Evolutionary conservation across 108 stramenopile species (phyloP), one percentile per base, ranked within the genome.

Genomic region (Aurantiochytrium sp.): DNA sequence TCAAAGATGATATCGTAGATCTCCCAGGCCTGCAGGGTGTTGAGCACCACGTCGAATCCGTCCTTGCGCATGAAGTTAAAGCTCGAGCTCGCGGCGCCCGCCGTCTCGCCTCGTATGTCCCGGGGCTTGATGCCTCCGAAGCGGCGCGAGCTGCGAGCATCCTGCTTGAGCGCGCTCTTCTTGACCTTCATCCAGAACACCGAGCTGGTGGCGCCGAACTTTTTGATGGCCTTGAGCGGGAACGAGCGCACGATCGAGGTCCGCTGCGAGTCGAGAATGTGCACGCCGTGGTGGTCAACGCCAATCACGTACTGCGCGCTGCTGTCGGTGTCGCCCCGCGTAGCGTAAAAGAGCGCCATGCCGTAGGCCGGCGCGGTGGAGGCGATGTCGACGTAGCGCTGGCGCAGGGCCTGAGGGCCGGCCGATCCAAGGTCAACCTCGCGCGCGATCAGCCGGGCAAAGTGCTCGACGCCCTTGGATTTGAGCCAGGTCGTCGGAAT

Each of bases 151-250:
- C 32, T 81, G 39, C 45, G 39, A 15, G n/a, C 73, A 21, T 48
- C 73, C 19, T 41, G n/a, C 73, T 81, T 48, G 42, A 81, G 73
- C 1, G 39, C 45, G 45, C 42, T 48, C 45, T 81, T 81, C 73
- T 41, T 48, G 19, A 81, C 42, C 73, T 81, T 81, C 73, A 81
- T 81, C 73, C 73, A 81, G 73, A 81, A 81, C 73, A 48, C 45
- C 6, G 42, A 41, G 39, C 42, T 48, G 27, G 45, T 48, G 6
- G 73, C 73, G 24, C 73, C 73, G 24, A 48, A 81, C 45, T 81
- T 81, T 30, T 81, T 81, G 73, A 81, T 81, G 10, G 73, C 73
- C 73, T 48, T 41, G 73, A 48, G 73, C 39, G 73, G 73, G 2
- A 81, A 81, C 24, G 73, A 48, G n/a, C 73, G 39, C 6, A 81